Base-by-base conservation (phyloP, 2,329 filamentous ascomycete genomes). In the Penicillium sp. region DNA sequence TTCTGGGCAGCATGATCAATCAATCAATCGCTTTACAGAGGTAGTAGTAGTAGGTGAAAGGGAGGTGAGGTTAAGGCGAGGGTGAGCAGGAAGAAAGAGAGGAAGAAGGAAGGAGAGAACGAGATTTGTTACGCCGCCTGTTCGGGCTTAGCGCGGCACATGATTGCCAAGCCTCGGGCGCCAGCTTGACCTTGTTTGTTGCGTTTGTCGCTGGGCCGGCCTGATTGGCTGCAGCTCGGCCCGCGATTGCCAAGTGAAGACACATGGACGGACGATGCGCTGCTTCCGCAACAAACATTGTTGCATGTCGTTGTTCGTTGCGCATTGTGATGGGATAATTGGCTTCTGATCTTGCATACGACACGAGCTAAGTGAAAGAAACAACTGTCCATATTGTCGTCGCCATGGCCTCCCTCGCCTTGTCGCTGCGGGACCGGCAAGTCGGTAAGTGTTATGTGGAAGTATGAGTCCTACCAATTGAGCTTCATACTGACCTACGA, bases 361-460 rank as follows among this genome's bases (percentile, higher is more conserved):
- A 30, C 3, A 11, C 14, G 1, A n/a, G n/a, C 18, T n/a, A 45
- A 45, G 42, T 45, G 45, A 18, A 26, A 47, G 20, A 18, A 16
- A 47, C 11, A 21, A 16, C 18, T n/a, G 18, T 7, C 45, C 14
- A 24, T 35, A 6, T 3, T 51, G 23, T 30, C n/a, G 40, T 61
- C 69, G 74, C 62, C 63, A 86, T 86, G 83, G 79, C 81, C 60
- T 71, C 80, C 62, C 73, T 75, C 61, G 74, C 80, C 58, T 79
- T 81, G 69, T 84, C 83, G 65, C 80, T 90, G 63, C 80, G 87
- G 70, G 86, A 89, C 76, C 84, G 85, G 68, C 87, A 90, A 79
- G 85, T 89, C 74, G 83, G 85, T 87, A 77, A 68, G 82, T 66
- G 61, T 60, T 45, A 47, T 59, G 24, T 20, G 30, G 40, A 55